Evolutionary conservation across 2,329 filamentous ascomycete genomes (phyloP).

Genomic region (Exophiala oligosperma): DNA sequence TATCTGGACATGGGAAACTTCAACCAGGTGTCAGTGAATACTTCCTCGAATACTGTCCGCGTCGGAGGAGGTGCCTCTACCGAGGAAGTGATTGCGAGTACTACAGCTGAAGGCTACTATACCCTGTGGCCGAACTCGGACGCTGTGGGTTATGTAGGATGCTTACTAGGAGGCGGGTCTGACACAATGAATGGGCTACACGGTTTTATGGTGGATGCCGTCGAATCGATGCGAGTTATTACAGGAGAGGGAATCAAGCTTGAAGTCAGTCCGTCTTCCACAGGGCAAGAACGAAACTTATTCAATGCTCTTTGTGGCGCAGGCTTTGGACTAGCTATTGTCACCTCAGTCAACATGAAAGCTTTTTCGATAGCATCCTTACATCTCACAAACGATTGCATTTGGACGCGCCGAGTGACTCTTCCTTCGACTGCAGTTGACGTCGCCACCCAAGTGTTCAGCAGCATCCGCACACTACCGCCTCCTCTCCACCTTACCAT

Average conservation of each 20-base stretch:
- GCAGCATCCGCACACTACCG: constrained; percentile 22
- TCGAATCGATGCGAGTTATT: constrained; percentile 30
- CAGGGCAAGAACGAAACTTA: not conserved
- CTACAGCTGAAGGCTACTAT: constrained; percentile 34
- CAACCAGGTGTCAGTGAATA: constrained; percentile 33
- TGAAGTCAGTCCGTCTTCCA: not conserved
- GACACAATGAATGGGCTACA: constrained; percentile 33
- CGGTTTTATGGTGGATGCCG: constrained; percentile 37
- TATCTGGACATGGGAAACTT: constrained; percentile 39
- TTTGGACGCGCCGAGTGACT: constrained; percentile 36
- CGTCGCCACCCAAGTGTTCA: constrained; percentile 28
- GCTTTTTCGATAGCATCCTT: constrained; percentile 29
- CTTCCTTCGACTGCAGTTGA: constrained; percentile 32
- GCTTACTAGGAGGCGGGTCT: constrained; percentile 23
- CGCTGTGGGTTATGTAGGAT: constrained; percentile 26
- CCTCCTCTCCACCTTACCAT: constrained; percentile 26
- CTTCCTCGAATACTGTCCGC: constrained; percentile 27
- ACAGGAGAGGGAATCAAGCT: not conserved
- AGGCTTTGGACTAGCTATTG: not conserved
- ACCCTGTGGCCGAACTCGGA: constrained; percentile 28
- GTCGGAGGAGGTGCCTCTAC: constrained; percentile 35
- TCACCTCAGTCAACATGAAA: not conserved
- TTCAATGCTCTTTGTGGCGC: not conserved
- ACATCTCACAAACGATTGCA: constrained; percentile 31
- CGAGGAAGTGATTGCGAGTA: constrained; percentile 30